phyloP scores from a whole-genome alignment of 371 early-diverging fungal species.

The Actinomucor elegans region DNA sequence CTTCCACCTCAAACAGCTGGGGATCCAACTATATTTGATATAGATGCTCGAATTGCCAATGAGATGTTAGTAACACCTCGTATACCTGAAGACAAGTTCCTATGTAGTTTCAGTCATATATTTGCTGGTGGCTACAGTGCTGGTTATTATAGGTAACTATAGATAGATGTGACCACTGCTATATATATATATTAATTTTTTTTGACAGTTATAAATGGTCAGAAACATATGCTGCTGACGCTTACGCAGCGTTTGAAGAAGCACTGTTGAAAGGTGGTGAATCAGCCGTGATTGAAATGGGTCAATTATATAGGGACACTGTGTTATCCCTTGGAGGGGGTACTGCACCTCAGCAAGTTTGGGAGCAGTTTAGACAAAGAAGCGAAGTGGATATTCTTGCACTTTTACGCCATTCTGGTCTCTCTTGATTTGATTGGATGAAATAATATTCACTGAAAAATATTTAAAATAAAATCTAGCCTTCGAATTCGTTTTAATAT shows the following conservation, averaged over 20 bases:
- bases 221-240: conserved; percentile 67
- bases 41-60: conserved; percentile 52
- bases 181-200: too few relatives aligned
- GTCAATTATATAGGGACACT: conserved; percentile 61
- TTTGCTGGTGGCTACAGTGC: conserved; percentile 64
- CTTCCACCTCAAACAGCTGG: conserved; percentile 19
- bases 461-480: too few relatives aligned
- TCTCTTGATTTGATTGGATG: too few relatives aligned
- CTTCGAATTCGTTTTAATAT: too few relatives aligned
- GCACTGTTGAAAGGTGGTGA: conserved; percentile 19
- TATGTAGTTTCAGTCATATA: conserved; percentile 64
- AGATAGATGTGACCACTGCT: too few relatives aligned
- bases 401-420: conserved; percentile 58
- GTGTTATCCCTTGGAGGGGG: conserved; percentile 66
- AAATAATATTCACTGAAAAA: too few relatives aligned
- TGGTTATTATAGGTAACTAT: conserved; percentile 61
- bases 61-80: conserved; percentile 47
- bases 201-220: conserved; percentile 62
- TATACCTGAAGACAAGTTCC: conserved; percentile 54
- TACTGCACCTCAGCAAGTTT: conserved; percentile 56
- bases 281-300: not conserved
- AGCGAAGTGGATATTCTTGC: conserved; percentile 53
- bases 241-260: conserved; percentile 64
- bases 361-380: conserved; percentile 57
- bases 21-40: conserved; percentile 52